Evolutionary conservation across 768 basidiomycete species (phyloP).

Genomic region (Sarcomyxa edulis): DNA sequence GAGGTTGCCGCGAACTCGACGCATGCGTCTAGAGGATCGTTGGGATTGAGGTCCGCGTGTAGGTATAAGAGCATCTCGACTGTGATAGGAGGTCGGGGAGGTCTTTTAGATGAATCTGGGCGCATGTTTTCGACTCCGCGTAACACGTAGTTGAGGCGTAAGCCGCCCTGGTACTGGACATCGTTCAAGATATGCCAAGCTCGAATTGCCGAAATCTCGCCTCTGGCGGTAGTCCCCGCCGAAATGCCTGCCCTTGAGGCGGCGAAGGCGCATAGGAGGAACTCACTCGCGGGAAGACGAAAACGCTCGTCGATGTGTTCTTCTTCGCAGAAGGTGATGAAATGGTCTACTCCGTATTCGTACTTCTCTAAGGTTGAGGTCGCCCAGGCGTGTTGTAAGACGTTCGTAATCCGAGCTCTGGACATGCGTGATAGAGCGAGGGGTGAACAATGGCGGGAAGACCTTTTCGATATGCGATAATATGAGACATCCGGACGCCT

Average conservation of each 20-base stretch:
- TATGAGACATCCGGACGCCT: too few relatives aligned
- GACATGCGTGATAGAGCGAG: too few relatives aligned
- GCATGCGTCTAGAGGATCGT: constrained; percentile 14
- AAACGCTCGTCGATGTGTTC: too few relatives aligned
- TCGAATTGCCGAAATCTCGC: constrained; percentile 19
- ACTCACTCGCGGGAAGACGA: constrained; percentile 18
- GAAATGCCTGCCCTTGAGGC: constrained; percentile 14
- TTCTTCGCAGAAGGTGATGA: too few relatives aligned
- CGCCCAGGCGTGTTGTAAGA: too few relatives aligned
- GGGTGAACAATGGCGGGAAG: too few relatives aligned
- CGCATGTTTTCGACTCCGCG: constrained; percentile 18
- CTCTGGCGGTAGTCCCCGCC: constrained; percentile 13
- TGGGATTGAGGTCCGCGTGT: constrained; percentile 10
- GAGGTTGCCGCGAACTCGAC: constrained; percentile 16
- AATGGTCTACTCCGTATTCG: too few relatives aligned
- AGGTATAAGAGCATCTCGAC: constrained; percentile 14
- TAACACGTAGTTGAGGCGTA: constrained; percentile 16
- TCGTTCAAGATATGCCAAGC: constrained; percentile 28
- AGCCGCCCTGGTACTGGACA: constrained; percentile 14
- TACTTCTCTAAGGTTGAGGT: too few relatives aligned
- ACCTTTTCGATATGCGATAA: too few relatives aligned
- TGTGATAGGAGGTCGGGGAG: constrained; percentile 16
- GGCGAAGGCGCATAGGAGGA: constrained; percentile 22
- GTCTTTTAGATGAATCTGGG: constrained; percentile 11
- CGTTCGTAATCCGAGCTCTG: too few relatives aligned